Conservation (phyloP, 2,329 filamentous ascomycete species). For the Chaetomiaceae sp. region DNA sequence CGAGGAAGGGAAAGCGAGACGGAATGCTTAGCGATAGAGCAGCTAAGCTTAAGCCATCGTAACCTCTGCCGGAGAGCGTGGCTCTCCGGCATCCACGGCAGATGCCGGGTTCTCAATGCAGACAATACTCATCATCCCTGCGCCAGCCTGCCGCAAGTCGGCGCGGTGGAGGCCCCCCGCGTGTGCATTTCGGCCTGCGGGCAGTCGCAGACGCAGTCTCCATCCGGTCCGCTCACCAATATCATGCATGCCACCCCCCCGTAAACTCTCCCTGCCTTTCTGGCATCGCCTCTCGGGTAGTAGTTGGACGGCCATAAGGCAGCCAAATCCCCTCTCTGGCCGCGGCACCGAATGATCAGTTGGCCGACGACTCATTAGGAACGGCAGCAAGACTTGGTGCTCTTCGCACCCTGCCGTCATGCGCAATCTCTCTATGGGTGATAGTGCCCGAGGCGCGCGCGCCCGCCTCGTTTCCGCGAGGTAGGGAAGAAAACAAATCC, state of each 20-base stretch:
- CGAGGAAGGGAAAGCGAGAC: not conserved
- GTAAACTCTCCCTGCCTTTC: not conserved
- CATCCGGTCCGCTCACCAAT: not conserved
- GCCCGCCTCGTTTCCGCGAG: not conserved
- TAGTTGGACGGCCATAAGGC: too few relatives aligned
- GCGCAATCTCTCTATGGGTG: constrained; percentile 15
- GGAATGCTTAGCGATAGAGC: constrained; percentile 3
- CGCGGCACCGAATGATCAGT: not conserved
- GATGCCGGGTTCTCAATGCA: not conserved
- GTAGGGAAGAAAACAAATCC: not conserved
- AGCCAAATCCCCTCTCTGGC: not conserved
- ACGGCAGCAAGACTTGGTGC: not conserved
- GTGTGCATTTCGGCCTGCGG: not conserved
- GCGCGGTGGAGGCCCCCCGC: too few relatives aligned
- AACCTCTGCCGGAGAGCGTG: not conserved
- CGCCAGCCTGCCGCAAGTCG: not conserved
- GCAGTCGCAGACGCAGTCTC: not conserved
- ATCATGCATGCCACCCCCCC: not conserved
- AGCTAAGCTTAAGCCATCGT: not conserved
- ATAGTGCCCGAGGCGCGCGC: not conserved
- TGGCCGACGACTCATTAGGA: constrained; percentile 7
- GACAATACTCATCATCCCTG: constrained; percentile 3
- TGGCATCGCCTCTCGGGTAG: not conserved
- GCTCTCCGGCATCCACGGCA: not conserved
- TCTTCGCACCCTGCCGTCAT: constrained; percentile 1